Evolutionary conservation across 176 grass and related monocot genomes (phyloP), one percentile per base, ranked within the genome.

Genomic region (Avena sativa): DNA sequence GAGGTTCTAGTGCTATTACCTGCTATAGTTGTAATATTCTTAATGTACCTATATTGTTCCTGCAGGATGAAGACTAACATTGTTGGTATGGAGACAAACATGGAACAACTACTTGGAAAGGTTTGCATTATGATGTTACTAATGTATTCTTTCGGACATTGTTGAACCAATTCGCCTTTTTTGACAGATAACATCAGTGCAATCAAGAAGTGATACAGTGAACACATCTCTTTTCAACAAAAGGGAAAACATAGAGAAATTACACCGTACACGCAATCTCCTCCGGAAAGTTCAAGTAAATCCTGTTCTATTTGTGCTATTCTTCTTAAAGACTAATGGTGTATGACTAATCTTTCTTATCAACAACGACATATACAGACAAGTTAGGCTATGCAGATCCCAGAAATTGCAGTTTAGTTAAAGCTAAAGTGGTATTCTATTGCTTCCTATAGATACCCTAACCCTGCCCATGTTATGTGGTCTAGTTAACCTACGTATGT

Each of bases 281-380:
- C 94, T 99, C 20, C 89, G 94, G 58, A 99, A 99, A 96, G 97
- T 99, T 91, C 97, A 99, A 90, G 97, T 99, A 96, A 86, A 77
- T 28, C 50, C 38, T 86, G 63, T 85, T 83, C 12, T 82, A 46
- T 78, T 89, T 75, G 51, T 79, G 53, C 68, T 69, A 74, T 69
- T 84, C 10, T 69, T 66, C 13, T 72, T 30, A 49, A 56, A 47
- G 64, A 56, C 32, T 79, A 46, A 56, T 15, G 7, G 72, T 87
- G 65, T 79, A 59, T 21, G n/a, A 25, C 65, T 55, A 76, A 84
- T 2, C 23, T 26, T 78, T 52, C 71, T 52, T 86, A 34, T 79
- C 60, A 50, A n/a, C 34, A 80, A 60, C 16, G n/a, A 58, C 84
- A 55, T 55, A 38, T 52, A 23, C 28, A 61, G 44, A 26, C 43